phyloP scores from a whole-genome alignment of 208 protist species.

The Endotrypanum monterogeii region DNA sequence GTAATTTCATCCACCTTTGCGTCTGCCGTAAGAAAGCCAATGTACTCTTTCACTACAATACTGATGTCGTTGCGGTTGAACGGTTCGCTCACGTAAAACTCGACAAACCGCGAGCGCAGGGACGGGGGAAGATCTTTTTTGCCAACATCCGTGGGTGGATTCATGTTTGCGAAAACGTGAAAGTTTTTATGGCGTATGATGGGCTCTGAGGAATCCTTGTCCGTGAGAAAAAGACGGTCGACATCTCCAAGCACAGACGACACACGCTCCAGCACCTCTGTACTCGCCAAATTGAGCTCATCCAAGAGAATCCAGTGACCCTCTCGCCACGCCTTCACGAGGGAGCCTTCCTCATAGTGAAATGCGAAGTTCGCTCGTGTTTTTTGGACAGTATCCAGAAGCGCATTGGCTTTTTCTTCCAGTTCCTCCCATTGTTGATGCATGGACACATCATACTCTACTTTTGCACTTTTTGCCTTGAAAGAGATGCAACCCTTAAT shows the following conservation, averaged over 20 bases:
- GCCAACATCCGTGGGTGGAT: conserved; percentile 99
- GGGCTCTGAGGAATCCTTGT: conserved; percentile 64
- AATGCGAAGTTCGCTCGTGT: conserved; percentile 95
- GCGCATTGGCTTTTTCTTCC: conserved; percentile 42
- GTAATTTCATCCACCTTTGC: conserved; percentile 93
- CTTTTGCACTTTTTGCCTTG: conserved; percentile 49
- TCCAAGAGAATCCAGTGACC: conserved; percentile 99
- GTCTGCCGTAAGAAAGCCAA: conserved; percentile 79
- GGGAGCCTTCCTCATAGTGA: conserved; percentile 97
- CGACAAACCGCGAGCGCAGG: conserved; percentile 97
- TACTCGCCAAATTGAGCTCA: conserved; percentile 99
- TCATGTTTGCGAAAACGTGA: conserved; percentile 99
- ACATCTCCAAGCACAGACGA: conserved; percentile 95
- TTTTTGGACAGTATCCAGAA: conserved; percentile 58
- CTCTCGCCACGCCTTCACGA: conserved; percentile 95
- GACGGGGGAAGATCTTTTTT: conserved; percentile 98
- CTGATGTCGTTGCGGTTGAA: conserved; percentile 94
- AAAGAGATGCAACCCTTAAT: conserved; percentile 79
- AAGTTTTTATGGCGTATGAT: conserved; percentile 97
- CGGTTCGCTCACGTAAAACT: conserved; percentile 98
- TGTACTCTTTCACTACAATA: conserved; percentile 92
- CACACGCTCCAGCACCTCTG: conserved; percentile 97
- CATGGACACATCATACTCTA: conserved; percentile 18
- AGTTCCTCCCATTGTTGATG: conserved; percentile 64
- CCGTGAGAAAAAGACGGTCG: conserved; percentile 81